Evolutionary conservation across 805 yeast species (phyloP), one percentile per base, ranked within the genome.

Genomic region (Candida ipomoeae): DNA sequence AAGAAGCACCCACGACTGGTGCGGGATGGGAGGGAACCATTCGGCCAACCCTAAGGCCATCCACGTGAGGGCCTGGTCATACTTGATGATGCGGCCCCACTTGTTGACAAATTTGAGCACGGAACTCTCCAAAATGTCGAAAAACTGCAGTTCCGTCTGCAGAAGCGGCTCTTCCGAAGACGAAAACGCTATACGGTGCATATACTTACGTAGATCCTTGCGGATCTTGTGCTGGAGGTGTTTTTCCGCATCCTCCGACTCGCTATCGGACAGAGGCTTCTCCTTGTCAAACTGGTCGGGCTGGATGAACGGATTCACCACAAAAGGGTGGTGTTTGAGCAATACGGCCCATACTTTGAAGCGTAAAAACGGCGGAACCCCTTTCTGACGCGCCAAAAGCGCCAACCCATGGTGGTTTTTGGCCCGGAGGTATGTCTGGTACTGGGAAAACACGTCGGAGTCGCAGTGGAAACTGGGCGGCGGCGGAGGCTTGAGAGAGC

Each of bases 11-110:
- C 77, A 79, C 15, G 75, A 72, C 11, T 82, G 77, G 44, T 74
- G 71, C 14, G 72, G 71, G 36, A 81, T 67, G 1, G 87, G 89
- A 5, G 95, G 91, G 32, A 82, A 78, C 96, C 96, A 90, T 65
- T 89, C 96, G 0, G 96, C 92, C 41, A 91, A 69, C 10, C 89
- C 90, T 32, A 89, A 68, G 0, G 96, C 97, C 17, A 88, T 80
- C 96, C 96, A 90, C 2, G 92, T 78, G 59, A 90, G 74, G 0
- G 95, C 91, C 40, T 85, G 77, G 65, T 89, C 94, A 63, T 91
- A 91, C 57, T 82, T 83, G 48, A 88, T 79, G 50, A 84, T 74
- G 36, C 75, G 73, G 6, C 94, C 91, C 96, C 96, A 90, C 69
- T 88, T 88, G 31, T 67, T 68, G 37, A 87, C 68, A 62, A 91